These are phyloP conservation scores for Xerophyta viscosa DNA, from an alignment of 106 monocot genomes.

Conservation along the genomic window DNA sequence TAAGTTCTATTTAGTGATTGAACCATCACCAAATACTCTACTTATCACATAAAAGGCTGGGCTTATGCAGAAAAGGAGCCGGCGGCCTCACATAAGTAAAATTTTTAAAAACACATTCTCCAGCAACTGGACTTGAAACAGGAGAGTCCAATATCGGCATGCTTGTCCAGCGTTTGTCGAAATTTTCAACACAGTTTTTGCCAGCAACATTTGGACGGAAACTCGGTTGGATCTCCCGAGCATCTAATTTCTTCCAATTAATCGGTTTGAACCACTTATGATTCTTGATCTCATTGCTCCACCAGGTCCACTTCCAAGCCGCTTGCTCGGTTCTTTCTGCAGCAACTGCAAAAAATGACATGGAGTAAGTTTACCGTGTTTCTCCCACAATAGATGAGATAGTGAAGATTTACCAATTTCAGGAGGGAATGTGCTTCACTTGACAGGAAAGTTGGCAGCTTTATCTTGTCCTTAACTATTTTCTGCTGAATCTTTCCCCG, in stretches of 20 bases:
- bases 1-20: too few species aligned
- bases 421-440: conserved; percentile 84
- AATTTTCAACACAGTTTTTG: conserved; percentile 68
- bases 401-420: conserved; percentile 57
- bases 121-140: conserved; percentile 69
- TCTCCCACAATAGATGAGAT: neutral
- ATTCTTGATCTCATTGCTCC: conserved; percentile 81
- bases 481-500: conserved; percentile 82
- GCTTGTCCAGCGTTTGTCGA: conserved; percentile 77
- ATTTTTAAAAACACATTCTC: conserved; percentile 40
- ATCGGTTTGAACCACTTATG: conserved; percentile 94
- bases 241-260: conserved; percentile 78
- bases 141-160: conserved; percentile 78
- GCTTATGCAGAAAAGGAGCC: conserved; percentile 28
- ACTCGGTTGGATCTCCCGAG: conserved; percentile 64
- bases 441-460: conserved; percentile 71
- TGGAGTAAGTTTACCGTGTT: neutral
- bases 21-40: too few species aligned
- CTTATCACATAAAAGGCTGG: conserved; percentile 13
- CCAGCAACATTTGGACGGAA: conserved; percentile 72
- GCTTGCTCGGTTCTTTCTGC: conserved; percentile 73
- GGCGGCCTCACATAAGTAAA: conserved; percentile 84
- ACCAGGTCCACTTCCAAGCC: conserved; percentile 63
- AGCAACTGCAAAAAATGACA: conserved; percentile 63
- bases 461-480: conserved; percentile 88